Evolutionary conservation across 306 rosid genomes (phyloP), one percentile per base, ranked within the genome.

Genomic region (Fagus crenata): DNA sequence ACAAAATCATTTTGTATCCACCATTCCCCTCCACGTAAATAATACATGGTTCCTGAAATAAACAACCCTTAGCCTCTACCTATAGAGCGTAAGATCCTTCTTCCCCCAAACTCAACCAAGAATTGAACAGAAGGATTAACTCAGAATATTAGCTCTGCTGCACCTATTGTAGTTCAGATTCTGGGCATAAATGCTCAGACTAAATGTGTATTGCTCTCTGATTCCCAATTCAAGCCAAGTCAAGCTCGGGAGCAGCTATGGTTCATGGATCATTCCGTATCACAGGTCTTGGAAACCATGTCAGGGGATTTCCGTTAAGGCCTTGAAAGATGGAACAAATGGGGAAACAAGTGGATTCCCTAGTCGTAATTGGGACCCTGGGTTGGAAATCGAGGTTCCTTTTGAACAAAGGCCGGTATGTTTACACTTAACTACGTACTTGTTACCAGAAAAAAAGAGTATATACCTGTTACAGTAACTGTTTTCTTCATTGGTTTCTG

Each of bases 391-490:
- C 69, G 99, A 85, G 78, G 96, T 95, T 85, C 97, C 99, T 40
- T 95, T 86, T 72, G 97, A 95, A 78, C 99, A 90, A 86, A 91
- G 97, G 68, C 97, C 96, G 91, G 97, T 92, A 90, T 31, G 88
- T 86, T 4, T 40, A 13, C 67, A n/a, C 33, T 12, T 40, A 72
- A 33, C 53, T 43, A 15, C 35, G 18, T 18, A 42, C 22, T 41
- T 31, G 71, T 39, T 65, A 17, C 9, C 31, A n/a, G 3, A 6
- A 65, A 65, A 6, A 6, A 8, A 8, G 13, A 65, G 70, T 1
- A 15, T 2, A 39, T 15, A 40, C 11, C 12, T 65, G 49, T 4
- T 46, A 39, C 4, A 43, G 17, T 4, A 39, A 55, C 53, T 42
- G 31, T 2, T 9, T 79, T 7, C 31, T 35, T 64, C 72, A 9